phyloP scores from a whole-genome alignment of 495 filamentous ascomycete species.

The Ascobolus immersus region DNA sequence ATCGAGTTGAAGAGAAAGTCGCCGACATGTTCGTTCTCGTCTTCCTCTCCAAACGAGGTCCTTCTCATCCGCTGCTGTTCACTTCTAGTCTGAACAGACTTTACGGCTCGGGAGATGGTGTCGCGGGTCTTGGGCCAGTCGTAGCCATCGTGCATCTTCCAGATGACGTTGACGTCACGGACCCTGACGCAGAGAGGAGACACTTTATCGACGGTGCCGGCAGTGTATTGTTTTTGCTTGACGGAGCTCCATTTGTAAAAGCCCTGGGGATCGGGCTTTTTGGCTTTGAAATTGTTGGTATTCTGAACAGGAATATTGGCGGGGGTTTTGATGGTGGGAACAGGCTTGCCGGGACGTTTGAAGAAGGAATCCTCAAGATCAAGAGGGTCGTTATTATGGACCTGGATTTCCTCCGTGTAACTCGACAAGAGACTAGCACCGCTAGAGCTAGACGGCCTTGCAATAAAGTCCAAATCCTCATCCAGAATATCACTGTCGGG shows the following conservation, averaged over 20 bases:
- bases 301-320: too few relatives aligned
- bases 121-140: conserved; percentile 82
- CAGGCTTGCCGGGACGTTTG: too few relatives aligned
- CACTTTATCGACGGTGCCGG: not conserved
- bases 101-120: conserved; percentile 59
- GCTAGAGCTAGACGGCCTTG: conserved; percentile 17
- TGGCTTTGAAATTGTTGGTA: too few relatives aligned
- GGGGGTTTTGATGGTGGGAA: too few relatives aligned
- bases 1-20: conserved; percentile 98
- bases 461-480: conserved; percentile 19
- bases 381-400: conserved; percentile 21
- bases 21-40: conserved; percentile 60
- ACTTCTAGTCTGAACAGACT: conserved; percentile 59
- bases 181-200: conserved; percentile 48
- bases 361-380: conserved; percentile 65
- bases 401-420: conserved; percentile 31
- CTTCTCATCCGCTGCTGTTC: conserved; percentile 42
- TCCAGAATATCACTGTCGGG: conserved; percentile 22
- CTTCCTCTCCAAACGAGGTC: too few relatives aligned
- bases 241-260: too few relatives aligned
- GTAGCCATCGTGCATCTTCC: conserved; percentile 95
- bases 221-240: too few relatives aligned
- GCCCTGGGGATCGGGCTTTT: too few relatives aligned
- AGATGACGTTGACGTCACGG: conserved; percentile 75
- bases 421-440: conserved; percentile 37